Conservation (phyloP, 805 yeast species). For the Wickerhamiella slavikovae region DNA sequence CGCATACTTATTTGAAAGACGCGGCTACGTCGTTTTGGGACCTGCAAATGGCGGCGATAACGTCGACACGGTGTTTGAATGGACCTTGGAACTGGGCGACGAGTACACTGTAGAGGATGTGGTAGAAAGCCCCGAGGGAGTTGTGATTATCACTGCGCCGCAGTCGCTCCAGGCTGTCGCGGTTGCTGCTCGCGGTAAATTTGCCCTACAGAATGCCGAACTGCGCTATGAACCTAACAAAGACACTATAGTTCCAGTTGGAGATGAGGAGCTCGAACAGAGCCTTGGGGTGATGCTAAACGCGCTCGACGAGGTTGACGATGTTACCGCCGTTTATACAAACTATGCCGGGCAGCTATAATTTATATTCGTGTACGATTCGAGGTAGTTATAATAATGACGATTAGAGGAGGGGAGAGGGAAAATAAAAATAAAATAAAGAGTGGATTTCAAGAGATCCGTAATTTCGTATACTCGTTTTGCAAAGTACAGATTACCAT, state of each 20-base stretch:
- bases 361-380: too few species aligned
- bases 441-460: too few species aligned
- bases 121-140: conserved; percentile 20
- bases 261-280: conserved; percentile 31
- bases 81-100: conserved; percentile 55
- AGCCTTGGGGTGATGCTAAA: conserved; percentile 36
- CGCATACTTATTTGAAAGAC: conserved; percentile 50
- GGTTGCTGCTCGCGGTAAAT: conserved; percentile 32
- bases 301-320: conserved; percentile 59
- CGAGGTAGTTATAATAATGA: too few species aligned
- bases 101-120: conserved; percentile 40
- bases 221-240: conserved; percentile 51
- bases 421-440: too few species aligned
- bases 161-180: conserved; percentile 42
- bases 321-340: conserved; percentile 60
- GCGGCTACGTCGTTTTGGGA: conserved; percentile 48
- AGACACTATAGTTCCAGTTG: conserved; percentile 35
- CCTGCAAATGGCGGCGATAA: conserved; percentile 9
- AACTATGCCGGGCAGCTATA: conserved; percentile 27
- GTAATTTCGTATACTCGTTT: too few species aligned
- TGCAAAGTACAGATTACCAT: too few species aligned
- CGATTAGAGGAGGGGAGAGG: too few species aligned
- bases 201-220: conserved; percentile 47
- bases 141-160: conserved; percentile 43
- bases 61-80: conserved; percentile 55